Evolutionary conservation across 2,329 filamentous ascomycete species (phyloP).

Genomic region (Ophiostoma novo-ulmi): DNA sequence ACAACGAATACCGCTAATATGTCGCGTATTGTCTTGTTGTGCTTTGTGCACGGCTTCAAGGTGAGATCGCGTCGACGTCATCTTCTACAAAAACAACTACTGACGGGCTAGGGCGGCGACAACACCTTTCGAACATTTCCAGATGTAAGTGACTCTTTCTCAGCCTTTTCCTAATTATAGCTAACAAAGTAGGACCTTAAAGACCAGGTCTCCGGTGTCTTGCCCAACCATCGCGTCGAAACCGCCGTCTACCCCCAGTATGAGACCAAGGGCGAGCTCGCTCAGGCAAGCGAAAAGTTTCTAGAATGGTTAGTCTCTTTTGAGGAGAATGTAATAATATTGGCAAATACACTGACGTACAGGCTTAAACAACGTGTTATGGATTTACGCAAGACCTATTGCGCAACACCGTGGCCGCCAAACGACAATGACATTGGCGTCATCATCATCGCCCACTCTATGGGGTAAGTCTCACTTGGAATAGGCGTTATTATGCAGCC

Average conservation of each 20-base stretch:
- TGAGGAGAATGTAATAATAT: not conserved
- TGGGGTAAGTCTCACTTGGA: conserved; percentile 43
- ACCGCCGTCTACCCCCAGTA: conserved; percentile 65
- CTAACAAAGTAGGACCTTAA: conserved; percentile 41
- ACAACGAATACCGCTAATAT: conserved; percentile 29
- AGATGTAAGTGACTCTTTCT: conserved; percentile 42
- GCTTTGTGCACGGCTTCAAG: conserved; percentile 74
- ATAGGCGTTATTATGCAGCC: no score
- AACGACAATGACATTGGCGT: conserved; percentile 75
- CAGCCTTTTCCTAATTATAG: fast-evolving
- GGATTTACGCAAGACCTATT: conserved; percentile 64
- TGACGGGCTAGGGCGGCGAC: conserved; percentile 48
- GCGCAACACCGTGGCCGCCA: conserved; percentile 68
- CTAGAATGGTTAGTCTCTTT: not conserved
- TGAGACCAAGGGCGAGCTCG: conserved; percentile 65
- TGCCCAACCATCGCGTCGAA: conserved; percentile 40
- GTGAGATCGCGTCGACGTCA: conserved; percentile 28
- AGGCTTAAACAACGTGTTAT: conserved; percentile 74
- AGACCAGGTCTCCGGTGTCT: conserved; percentile 2
- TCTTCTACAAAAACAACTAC: conserved; percentile 34
- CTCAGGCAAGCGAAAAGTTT: conserved; percentile 43
- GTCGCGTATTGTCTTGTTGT: conserved; percentile 58
- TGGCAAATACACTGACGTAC: not conserved
- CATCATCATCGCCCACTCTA: conserved; percentile 77
- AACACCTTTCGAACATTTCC: conserved; percentile 66